Evolutionary conservation across 768 basidiomycete species (phyloP).

Genomic region (Trametes cinnabarina): DNA sequence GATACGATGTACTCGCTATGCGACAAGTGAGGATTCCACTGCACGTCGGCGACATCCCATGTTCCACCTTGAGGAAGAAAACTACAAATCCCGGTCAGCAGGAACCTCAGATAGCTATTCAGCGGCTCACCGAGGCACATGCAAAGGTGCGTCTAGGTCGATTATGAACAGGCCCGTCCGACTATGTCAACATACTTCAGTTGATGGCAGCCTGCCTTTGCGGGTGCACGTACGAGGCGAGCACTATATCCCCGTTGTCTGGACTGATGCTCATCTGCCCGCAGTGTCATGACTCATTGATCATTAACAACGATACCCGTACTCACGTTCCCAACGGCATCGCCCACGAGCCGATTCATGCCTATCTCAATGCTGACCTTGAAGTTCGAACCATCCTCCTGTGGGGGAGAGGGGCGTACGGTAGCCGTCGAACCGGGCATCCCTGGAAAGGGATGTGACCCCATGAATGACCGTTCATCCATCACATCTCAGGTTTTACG

Average conservation of each 20-base stretch:
- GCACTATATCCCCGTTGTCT: conserved; percentile 80
- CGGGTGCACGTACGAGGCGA: conserved; percentile 67
- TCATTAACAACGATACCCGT: too few species aligned
- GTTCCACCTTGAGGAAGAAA: conserved; percentile 96
- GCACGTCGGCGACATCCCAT: conserved; percentile 93
- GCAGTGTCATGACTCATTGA: conserved; percentile 28
- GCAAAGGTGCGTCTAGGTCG: conserved; percentile 83
- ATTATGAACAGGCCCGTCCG: conserved; percentile 94
- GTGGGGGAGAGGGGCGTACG: conserved; percentile 24
- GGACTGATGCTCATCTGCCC: conserved; percentile 91
- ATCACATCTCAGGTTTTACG: conserved; percentile 16
- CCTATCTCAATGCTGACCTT: conserved; percentile 65
- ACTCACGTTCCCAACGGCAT: conserved; percentile 81
- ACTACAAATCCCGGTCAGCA: conserved; percentile 1
- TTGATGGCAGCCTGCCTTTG: neutral
- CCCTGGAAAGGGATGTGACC: conserved; percentile 9
- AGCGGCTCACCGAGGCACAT: conserved; percentile 63
- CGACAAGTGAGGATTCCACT: conserved; percentile 84
- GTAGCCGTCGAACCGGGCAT: conserved; percentile 14
- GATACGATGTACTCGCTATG: conserved; percentile 82
- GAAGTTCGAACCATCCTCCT: conserved; percentile 61
- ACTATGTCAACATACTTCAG: conserved; percentile 29
- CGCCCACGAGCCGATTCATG: conserved; percentile 76
- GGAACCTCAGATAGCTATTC: too few species aligned
- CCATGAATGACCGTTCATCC: conserved; percentile 13